Base-by-base conservation (phyloP, 1,284 basidiomycete species). In the Thecaphora frezii region DNA sequence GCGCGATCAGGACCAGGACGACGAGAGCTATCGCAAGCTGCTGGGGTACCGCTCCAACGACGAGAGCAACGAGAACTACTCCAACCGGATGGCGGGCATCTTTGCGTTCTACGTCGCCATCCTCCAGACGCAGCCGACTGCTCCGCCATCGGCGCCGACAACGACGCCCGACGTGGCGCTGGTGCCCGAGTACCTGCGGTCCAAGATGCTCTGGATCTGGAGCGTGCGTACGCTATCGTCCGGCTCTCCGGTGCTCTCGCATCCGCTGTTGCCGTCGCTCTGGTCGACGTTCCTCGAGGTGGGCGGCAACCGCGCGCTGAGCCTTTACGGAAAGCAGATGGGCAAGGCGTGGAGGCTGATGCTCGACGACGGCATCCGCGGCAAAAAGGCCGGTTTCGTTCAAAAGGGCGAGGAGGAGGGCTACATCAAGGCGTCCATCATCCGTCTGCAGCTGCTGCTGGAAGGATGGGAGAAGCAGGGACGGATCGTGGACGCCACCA, bases 41-140 rank as follows among this genome's bases (percentile, higher is more conserved):
- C 83, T 88, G 64, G 92, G 93, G 1, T 86, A 85, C 70, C 82
- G 84, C 26, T 80, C 80, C 14, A 56, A 83, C 72, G 82, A 83
- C 7, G 79, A 51, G 76, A 82, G 83, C 0, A 75, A 81, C 18
- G 81, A 84, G 18, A 88, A 91, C 48, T 89, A 91, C 77, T 83
- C 85, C 22, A 83, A 83, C 42, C 86, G 94, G n/a, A 84, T 96
- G 66, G 81, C 86, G 25, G 92, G 91, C 7, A 85, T 93, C 44
- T 84, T 91, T 82, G 86, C 92, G 12, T 85, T 98, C 22, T 98
- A 96, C 82, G 91, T 91, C 77, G 84, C 87, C 9, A 85, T 96
- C 52, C 78, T 93, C 38, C 84, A 83, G 61, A 81, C 81, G 3
- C 41, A 53, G 3, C 62, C 69, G 26, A 68, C 58, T 7, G 22